phyloP scores from a whole-genome alignment of 768 basidiomycete species.

The Daedaleopsis sinensis region DNA sequence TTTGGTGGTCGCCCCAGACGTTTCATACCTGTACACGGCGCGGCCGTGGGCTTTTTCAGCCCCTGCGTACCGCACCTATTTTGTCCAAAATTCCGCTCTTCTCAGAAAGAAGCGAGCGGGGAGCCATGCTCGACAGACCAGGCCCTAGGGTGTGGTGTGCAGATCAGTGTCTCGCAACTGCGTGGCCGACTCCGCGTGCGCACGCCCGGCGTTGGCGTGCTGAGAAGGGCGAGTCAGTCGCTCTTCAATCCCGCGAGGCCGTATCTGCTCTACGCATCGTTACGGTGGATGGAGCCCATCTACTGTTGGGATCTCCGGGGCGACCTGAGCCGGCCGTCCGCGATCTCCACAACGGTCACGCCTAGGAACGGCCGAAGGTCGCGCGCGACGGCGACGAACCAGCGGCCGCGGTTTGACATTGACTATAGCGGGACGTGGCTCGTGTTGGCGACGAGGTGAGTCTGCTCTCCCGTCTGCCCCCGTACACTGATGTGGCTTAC shows the following conservation, averaged over 20 bases:
- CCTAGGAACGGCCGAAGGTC: slow-evolving; percentile 1
- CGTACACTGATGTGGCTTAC: slow-evolving; percentile 5
- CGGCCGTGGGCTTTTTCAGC: slow-evolving; percentile 71
- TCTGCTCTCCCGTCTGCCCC: slow-evolving; percentile 4
- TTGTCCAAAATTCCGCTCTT: slow-evolving; percentile 67
- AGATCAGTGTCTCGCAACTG: slow-evolving; percentile 63
- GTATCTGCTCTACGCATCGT: slow-evolving; percentile 77
- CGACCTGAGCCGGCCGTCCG: slow-evolving; percentile 47
- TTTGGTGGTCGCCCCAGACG: slow-evolving; percentile 71
- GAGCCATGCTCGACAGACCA: slow-evolving; percentile 63
- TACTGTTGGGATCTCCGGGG: slow-evolving; percentile 80
- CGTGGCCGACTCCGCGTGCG: slow-evolving; percentile 5
- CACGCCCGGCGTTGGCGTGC: too few species aligned
- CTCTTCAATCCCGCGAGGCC: too few species aligned
- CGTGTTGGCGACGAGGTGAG: slow-evolving; percentile 70
- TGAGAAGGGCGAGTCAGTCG: too few species aligned
- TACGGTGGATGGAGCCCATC: slow-evolving; percentile 63
- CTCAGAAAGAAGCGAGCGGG: slow-evolving; percentile 59
- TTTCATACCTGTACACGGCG: slow-evolving; percentile 72
- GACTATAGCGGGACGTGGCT: slow-evolving; percentile 69
- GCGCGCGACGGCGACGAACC: slow-evolving; percentile 55
- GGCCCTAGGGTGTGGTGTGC: slow-evolving; percentile 38
- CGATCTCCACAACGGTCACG: slow-evolving; percentile 32
- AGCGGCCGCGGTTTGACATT: slow-evolving; percentile 75
- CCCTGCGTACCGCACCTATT: slow-evolving; percentile 43